Conservation (phyloP, 1,139 yeast species). For the Debaryomyces sp. region DNA sequence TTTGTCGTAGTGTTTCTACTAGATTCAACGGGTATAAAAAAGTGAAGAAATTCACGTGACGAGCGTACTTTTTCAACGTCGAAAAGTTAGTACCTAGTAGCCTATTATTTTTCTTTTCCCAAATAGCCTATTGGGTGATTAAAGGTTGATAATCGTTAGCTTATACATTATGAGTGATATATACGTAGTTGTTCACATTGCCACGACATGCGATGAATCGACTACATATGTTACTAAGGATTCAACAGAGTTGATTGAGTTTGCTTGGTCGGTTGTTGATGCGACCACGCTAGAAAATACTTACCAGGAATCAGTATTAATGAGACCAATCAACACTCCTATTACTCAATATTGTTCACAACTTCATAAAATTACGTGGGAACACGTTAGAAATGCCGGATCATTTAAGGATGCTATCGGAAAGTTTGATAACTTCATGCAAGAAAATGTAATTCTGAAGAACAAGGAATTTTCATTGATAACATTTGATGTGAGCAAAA, state of each 20-base stretch:
- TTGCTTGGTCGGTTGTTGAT: slow-evolving; percentile 62
- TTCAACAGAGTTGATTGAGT: slow-evolving; percentile 64
- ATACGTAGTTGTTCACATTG: slow-evolving; percentile 63
- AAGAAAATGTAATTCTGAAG: slow-evolving; percentile 42
- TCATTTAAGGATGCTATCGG: slow-evolving; percentile 63
- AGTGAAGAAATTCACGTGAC: slow-evolving; percentile 9
- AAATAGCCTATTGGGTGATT: slow-evolving; percentile 3
- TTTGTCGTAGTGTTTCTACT: background rate
- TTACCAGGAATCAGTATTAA: slow-evolving; percentile 46
- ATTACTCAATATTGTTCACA: slow-evolving; percentile 64
- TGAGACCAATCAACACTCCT: slow-evolving; percentile 70
- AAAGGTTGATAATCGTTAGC: slow-evolving; percentile 2
- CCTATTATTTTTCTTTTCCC: slow-evolving; percentile 1
- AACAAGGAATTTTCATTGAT: slow-evolving; percentile 66
- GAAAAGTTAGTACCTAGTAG: background rate
- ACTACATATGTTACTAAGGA: slow-evolving; percentile 62
- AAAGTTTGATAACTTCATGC: slow-evolving; percentile 53
- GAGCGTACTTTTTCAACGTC: slow-evolving; percentile 9
- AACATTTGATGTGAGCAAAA: slow-evolving; percentile 65
- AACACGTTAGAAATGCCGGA: slow-evolving; percentile 56
- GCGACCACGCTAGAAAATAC: slow-evolving; percentile 37
- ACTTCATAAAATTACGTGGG: slow-evolving; percentile 61
- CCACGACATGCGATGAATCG: slow-evolving; percentile 72
- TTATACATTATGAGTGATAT: slow-evolving; percentile 51
- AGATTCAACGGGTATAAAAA: background rate